Base-by-base conservation (phyloP, 352 stramenopile species). In the Globisporangium acanthophoron region DNA sequence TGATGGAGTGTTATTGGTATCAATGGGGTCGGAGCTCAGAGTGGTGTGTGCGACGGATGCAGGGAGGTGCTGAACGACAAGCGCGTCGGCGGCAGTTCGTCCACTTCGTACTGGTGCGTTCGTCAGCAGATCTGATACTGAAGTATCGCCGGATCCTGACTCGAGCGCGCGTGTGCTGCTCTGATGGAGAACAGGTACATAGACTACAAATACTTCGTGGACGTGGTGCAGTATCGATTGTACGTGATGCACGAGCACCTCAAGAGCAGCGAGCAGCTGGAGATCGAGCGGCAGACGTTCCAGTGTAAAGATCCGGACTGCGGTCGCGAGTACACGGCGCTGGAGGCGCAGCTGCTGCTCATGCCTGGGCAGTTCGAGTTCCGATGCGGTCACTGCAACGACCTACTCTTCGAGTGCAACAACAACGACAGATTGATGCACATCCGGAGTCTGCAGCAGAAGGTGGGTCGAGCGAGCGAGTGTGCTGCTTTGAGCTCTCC, bases 161-260 rank as follows among this genome's bases (percentile, higher is more conserved):
- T 20, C 13, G 40, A 20, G 40, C 15, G 5, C 9, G 40, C 9
- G 40, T n/a, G 11, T 15, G 9, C 35, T 41, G 35, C 8, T 3
- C 35, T 44, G 39, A 20, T 21, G 6, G 8, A 9, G 18, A 54
- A 21, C 58, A 81, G 67, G 67, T 94, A 96, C 72, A 96, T 96
- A 71, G 86, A 96, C 75, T 96, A 94, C 80, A 96, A 96, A 66
- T 92, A 96, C 67, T 94, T 96, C 70, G 83, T 93, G 47, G 85
- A 96, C 59, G 85, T 96, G 56, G 83, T 96, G 57, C 82, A 90
- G 63, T 96, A 90, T 58, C 84, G 86, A 12, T 70, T 96, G 20
- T 96, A 92, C 66, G 56, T 94, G 44, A 96, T 96, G 76, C 78
- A 91, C 57, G 82, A 94, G 57, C 78, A 92, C 43, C 61, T 96